Conservation (phyloP, 2,329 filamentous ascomycete species). For the Arthrinium phaeospermum region DNA sequence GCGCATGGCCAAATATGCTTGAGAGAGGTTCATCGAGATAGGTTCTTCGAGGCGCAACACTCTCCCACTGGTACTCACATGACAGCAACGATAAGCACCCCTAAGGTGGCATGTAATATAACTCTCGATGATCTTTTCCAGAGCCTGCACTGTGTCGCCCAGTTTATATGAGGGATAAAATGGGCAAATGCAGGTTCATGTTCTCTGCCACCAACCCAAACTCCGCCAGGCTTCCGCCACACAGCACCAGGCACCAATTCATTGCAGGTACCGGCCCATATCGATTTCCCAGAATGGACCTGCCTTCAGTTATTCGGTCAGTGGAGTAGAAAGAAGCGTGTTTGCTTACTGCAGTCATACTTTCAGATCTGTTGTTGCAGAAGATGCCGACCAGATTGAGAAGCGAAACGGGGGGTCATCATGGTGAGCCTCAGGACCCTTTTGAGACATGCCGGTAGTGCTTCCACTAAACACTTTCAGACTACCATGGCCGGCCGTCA, state of each 20-base stretch:
- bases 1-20: no score
- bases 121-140: accelerated
- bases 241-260: neutral
- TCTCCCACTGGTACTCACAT: neutral
- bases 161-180: neutral
- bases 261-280: neutral
- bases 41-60: no score
- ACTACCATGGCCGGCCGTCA: no score
- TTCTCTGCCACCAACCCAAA: neutral
- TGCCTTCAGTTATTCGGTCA: neutral
- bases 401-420: no score
- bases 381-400: neutral
- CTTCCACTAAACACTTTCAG: no score
- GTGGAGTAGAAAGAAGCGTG: neutral
- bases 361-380: neutral
- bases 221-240: neutral
- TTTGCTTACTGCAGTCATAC: no score
- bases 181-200: neutral
- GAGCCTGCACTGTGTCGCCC: neutral
- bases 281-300: neutral
- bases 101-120: no score
- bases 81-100: neutral
- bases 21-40: no score
- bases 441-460: no score
- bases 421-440: no score